Evolutionary conservation across 768 basidiomycete genomes (phyloP), one percentile per base, ranked within the genome.

Genomic region (Hortiboletus flavorubellus): DNA sequence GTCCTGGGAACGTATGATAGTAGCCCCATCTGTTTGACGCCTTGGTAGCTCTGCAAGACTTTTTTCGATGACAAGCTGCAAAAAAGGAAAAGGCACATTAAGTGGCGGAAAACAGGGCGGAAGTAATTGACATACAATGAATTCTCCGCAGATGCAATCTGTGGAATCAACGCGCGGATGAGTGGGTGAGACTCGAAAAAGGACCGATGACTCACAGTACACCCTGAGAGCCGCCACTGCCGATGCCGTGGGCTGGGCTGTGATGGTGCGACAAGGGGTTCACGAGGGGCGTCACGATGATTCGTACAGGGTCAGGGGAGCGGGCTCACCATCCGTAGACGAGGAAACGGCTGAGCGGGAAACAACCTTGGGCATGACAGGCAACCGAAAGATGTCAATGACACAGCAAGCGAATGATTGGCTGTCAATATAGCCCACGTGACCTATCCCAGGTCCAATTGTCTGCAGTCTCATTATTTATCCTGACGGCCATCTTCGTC

Each of bases 131-230:
- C 86, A 63, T 70, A 89, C 89, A 65, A 91, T 84, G 64, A 91
- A 91, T 71, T 92, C 90, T 68, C 91, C 89, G 70, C 91, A 93
- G 55, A 93, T 85, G 66, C 90, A 93, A 69, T 92, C 89, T 91
- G 67, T 55, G 47, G 59, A 51, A 56, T 51, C 58, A 58, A 61
- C 52, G 51, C 49, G 46, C 49, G 46, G 49, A 59, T 61, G 38
- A 53, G 53, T 31, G 45, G 42, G 41, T 49, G 16, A 44, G 45
- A 53, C 44, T n/a, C 29, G 34, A 52, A 56, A 58, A 54, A 37
- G 52, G 46, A 43, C 44, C 26, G 38, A 48, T 46, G 52, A 75
- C 85, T 71, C 70, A 91, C 89, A 92, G 69, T 93, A 92, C 49
- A 91, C 87, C 70, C 85, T 85, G 55, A 92, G 78, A 41, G 87